phyloP scores from a whole-genome alignment of 163 green algal genomes.

The Scenedesmus sp. region DNA sequence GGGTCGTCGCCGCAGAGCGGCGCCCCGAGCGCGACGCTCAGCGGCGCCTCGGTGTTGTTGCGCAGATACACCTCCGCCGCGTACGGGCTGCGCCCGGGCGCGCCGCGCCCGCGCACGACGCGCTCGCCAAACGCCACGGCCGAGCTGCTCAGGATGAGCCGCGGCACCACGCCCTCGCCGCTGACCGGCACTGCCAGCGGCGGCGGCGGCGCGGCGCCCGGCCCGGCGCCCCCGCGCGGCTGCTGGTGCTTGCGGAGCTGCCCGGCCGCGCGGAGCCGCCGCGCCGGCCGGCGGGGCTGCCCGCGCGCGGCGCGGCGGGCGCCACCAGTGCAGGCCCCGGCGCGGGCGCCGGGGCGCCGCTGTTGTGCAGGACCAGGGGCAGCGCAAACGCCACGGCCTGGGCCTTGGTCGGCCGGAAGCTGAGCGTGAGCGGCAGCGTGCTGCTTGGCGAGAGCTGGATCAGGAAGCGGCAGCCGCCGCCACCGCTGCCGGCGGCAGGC shows the following conservation, averaged over 20 bases:
- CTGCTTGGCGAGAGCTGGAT: slow-evolving; percentile 54
- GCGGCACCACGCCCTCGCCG: slow-evolving; percentile 50
- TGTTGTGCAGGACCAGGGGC: slow-evolving; percentile 39
- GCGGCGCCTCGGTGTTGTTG: slow-evolving; percentile 42
- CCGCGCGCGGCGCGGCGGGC: neutral
- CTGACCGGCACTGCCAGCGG: slow-evolving; percentile 37
- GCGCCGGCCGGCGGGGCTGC: neutral
- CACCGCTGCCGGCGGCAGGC: no score
- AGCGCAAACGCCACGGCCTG: slow-evolving; percentile 38
- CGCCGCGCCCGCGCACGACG: slow-evolving; percentile 66
- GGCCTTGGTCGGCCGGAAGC: slow-evolving; percentile 46
- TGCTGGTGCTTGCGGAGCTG: slow-evolving; percentile 25
- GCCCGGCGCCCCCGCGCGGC: neutral
- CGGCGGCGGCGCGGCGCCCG: neutral
- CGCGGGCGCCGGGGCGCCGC: neutral
- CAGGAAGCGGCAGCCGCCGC: slow-evolving; percentile 55
- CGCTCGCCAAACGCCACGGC: slow-evolving; percentile 69
- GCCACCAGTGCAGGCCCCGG: neutral
- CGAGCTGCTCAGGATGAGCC: slow-evolving; percentile 62
- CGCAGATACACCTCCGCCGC: slow-evolving; percentile 25
- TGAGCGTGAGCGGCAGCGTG: slow-evolving; percentile 51
- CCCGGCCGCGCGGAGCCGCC: slow-evolving; percentile 35
- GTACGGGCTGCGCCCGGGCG: slow-evolving; percentile 45
- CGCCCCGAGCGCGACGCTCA: slow-evolving; percentile 44
- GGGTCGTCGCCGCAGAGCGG: slow-evolving; percentile 4